Evolutionary conservation across 208 protist species (phyloP), one percentile per base, ranked within the genome.

Genomic region (Leishmania arabica): DNA sequence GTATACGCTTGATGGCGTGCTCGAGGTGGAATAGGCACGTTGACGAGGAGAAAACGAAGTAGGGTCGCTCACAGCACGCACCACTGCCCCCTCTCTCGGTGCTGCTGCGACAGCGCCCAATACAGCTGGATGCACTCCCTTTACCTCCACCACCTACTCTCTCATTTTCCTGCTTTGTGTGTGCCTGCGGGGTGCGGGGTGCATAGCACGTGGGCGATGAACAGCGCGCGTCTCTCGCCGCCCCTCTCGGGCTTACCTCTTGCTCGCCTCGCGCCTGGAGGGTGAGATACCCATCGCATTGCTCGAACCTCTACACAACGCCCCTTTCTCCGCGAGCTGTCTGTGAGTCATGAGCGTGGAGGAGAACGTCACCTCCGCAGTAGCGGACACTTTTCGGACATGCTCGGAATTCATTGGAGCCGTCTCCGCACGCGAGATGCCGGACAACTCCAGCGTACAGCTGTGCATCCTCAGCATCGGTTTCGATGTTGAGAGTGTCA

Each of bases 391-490:
- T 3, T 34, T 56, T 51, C 65, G 77, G 49, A 86, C 78, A 66
- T 88, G 84, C 66, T 62, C 84, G 42, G 75, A 70, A 42, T 88
- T 86, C 75, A 90, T 95, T 49, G 88, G 86, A 24, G 69, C 65
- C 53, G 84, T 86, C 49, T 90, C 80, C 34, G 71, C 81, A 17
- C 78, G 76, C 17, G 75, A 91, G 80, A 82, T 68, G 73, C 83
- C 88, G 3, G 86, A 88, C 79, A 83, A 86, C 65, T 56, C 79
- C 24, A 92, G 86, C 73, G 90, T 86, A 64, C 93, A 96, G 69
- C 40, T 96, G 31, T 95, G 91, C 77, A 85, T 96, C 4, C 78
- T 94, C 66, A 91, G 91, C 77, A 65, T 81, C 40, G 93, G 93
- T 54, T 88, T 96, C 60, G 85, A 95, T 66, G 37, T 91, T 11